Evolutionary conservation across 805 yeast genomes (phyloP), one percentile per base, ranked within the genome.

Genomic region (Pichia paraexigua): DNA sequence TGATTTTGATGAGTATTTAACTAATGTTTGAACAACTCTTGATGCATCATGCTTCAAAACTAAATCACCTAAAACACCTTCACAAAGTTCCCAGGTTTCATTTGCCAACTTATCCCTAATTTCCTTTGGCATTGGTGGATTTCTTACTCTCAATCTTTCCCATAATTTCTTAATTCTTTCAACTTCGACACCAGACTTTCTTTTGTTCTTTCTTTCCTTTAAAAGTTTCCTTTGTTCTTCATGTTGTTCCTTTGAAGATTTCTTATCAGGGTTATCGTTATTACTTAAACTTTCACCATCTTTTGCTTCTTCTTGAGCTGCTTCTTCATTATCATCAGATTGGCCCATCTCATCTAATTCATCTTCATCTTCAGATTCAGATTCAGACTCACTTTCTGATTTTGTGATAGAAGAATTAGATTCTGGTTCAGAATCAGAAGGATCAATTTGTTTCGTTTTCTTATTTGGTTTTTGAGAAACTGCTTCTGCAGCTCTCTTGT

Each of bases 41-140:
- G 97, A 88, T 11, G 97, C 92, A 74, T 92, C 98, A 65, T 92
- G 99, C 73, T 94, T 90, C 71, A 92, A 68, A 35, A 92, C 97
- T 58, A 92, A 76, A 61, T 92, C 97, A 56, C 79, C 79, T 51
- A 90, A 77, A 48, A 83, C 81, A 61, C 85, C 89, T 61, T 85
- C 80, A 47, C 95, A 74, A 54, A 88, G 75, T 24, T 77, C 83
- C 96, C 97, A 91, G 44, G 87, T 82, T 69, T 91, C 92, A 60
- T 85, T 77, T 59, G 91, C 81, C 48, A 90, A 73, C 67, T 85
- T 84, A 56, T 83, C 85, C 66, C 97, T 81, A 17, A 82, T 76
- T 53, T 77, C 82, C 59, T 85, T 83, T 46, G 95, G 86, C 50
- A 90, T 73, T 24, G 91, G 83, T 42, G 95, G 95, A 53, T 78